Base-by-base conservation (phyloP, 2,329 filamentous ascomycete genomes). In the Colletotrichum gloeosporioides region DNA sequence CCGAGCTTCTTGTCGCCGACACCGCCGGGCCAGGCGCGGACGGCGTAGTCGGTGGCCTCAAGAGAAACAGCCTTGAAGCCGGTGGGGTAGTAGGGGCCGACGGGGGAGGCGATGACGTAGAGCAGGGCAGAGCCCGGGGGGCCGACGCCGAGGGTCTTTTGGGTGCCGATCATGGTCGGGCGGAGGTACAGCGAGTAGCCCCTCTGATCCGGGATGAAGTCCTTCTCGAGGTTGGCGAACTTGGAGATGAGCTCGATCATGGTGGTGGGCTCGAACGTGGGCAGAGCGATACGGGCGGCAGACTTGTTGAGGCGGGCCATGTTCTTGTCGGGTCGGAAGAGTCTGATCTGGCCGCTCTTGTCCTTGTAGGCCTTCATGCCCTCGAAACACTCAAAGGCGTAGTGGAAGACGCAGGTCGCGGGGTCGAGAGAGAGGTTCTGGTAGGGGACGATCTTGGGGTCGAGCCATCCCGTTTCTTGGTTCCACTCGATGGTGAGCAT, bases 281-380 rank as follows among this genome's bases (percentile, higher is more conserved):
- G 97, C 78, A 99, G 90, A 15, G 97, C 96, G 87, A 99, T 99
- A 79, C 97, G 95, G 53, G 95, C 92, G 65, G 95, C 92, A 4
- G 96, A 98, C 85, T 94, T 95, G 90, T 99, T 99, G 86, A 99
- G 88, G 77, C 97, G 94, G 78, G 90, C 93, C 96, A 99, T 99
- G 89, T 99, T 99, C 91, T 92, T 97, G 85, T 98, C 94, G 3
- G 97, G 97, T 39, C 97, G 92, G 91, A 99, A 99, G 71, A 99
- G 89, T 71, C 96, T 93, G 80, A 98, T 92, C 76, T 93, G 88
- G 80, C 95, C 95, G 59, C 92, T 84, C 81, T 90, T 92, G 87
- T 98, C 95, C 86, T 96, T 98, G 91, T 99, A 99, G 76, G 97
- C 97, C 89, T 99, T 99, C 96, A 99, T 98, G 80, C 97, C 97